These are phyloP conservation scores for Acanthochlamys bracteata DNA, from an alignment of 106 monocot species.

Conservation along the genomic window DNA sequence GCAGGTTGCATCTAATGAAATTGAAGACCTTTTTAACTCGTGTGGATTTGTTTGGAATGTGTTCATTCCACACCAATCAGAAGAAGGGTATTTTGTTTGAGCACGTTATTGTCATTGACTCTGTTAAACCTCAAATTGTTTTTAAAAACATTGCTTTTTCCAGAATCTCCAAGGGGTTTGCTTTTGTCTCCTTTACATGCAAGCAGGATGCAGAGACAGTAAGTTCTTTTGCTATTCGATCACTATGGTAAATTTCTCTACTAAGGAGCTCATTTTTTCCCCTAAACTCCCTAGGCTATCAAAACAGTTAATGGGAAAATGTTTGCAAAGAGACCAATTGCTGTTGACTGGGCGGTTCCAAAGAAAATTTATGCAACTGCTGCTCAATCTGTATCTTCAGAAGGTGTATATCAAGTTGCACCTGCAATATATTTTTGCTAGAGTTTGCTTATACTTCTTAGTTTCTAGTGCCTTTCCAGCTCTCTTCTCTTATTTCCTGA, in stretches of 20 bases:
- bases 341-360: slow-evolving; percentile 95
- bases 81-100: slow-evolving; percentile 46
- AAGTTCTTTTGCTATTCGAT: slow-evolving; percentile 13
- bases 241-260: background rate
- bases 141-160: slow-evolving; percentile 1
- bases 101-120: background rate
- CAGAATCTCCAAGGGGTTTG: slow-evolving; percentile 94
- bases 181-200: slow-evolving; percentile 89
- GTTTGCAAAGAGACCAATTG: slow-evolving; percentile 66
- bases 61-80: slow-evolving; percentile 56
- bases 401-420: no score
- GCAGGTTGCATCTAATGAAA: slow-evolving; percentile 68
- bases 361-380: slow-evolving; percentile 75
- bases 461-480: background rate
- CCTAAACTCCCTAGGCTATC: slow-evolving; percentile 51
- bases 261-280: background rate
- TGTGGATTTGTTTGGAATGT: slow-evolving; percentile 94
- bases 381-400: slow-evolving; percentile 20
- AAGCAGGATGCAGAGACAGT: slow-evolving; percentile 92
- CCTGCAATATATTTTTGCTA: no score
- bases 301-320: slow-evolving; percentile 65
- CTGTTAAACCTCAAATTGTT: background rate
- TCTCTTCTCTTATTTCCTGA: no score
- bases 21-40: slow-evolving; percentile 54
- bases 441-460: background rate